Evolutionary conservation across 2,329 filamentous ascomycete species (phyloP).

Genomic region (Fusarium sp.): DNA sequence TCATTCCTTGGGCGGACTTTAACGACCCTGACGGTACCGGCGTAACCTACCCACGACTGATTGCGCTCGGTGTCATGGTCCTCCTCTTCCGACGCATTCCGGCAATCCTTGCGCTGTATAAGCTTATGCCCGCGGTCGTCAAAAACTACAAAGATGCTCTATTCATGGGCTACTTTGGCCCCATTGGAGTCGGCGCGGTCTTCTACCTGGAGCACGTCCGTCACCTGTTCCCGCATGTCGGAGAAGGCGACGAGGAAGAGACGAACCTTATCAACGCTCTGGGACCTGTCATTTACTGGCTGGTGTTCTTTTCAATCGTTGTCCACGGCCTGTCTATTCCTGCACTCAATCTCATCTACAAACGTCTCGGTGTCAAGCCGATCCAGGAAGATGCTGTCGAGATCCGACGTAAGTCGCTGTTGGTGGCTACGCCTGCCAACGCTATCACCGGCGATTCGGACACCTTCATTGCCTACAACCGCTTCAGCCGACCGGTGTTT

Average conservation of each 20-base stretch:
- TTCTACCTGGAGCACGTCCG: constrained; percentile 73
- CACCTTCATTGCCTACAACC: constrained; percentile 60
- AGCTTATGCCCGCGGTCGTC: constrained; percentile 64
- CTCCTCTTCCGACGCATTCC: constrained; percentile 68
- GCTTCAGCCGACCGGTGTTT: constrained; percentile 56
- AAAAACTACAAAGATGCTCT: constrained; percentile 68
- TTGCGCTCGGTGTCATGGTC: constrained; percentile 64
- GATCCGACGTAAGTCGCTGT: constrained; percentile 52
- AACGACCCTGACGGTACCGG: constrained; percentile 64
- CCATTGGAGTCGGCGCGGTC: constrained; percentile 80
- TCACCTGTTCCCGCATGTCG: constrained; percentile 54
- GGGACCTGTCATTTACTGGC: constrained; percentile 55
- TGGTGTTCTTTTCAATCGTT: constrained; percentile 48
- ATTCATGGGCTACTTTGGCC: constrained; percentile 78
- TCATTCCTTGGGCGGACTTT: constrained; percentile 68
- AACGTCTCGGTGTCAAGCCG: constrained; percentile 50
- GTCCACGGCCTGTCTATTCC: constrained; percentile 59
- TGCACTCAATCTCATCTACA: constrained; percentile 25
- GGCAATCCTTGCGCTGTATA: constrained; percentile 65
- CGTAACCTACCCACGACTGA: constrained; percentile 61
- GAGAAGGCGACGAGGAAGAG: constrained; percentile 50
- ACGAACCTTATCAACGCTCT: constrained; percentile 52
- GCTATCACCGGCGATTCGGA: constrained; percentile 52
- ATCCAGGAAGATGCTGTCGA: constrained; percentile 57
- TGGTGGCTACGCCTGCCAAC: constrained; percentile 50